Evolutionary conservation across 306 rosid genomes (phyloP), one percentile per base, ranked within the genome.

Genomic region (Cicer bijugum): DNA sequence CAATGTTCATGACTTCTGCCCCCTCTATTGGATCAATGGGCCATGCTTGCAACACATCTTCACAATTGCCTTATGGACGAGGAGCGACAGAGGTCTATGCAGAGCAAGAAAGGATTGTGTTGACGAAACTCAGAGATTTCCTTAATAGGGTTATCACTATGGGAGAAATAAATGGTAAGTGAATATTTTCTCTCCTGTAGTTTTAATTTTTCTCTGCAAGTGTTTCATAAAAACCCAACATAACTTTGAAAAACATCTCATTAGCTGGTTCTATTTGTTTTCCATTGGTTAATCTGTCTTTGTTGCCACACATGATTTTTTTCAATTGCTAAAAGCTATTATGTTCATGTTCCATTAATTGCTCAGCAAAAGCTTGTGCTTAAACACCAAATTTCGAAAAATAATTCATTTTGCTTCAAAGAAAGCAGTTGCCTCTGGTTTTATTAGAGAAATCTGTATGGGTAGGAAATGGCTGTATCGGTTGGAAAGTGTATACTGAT

Each of bases 151-250:
- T 95, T 78, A 95, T 95, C 76, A 86, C 96, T 56, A 89, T 88
- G 72, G 99, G 99, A 82, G 99, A 95, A 86, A 89, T 90, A 74
- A 95, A 88, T 74, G 99, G 99, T 77, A 86, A 90, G 96, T 87
- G 74, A 38, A 75, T 82, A 72, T 78, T 69, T 84, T 53, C 69
- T 45, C 38, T 77, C 42, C 52, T 60, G 12, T 37, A 76, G n/a
- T 55, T 64, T 10, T 74, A 46, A 14, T 78, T 73, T 73, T 67
- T 58, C 4, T 60, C 71, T 51, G 39, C 56, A 17, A 52, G 37
- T 6, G 11, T 43, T 73, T 55, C 71, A 15, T 12, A 12, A 44
- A 59, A 23, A 28, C 23, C 59, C 46, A 15, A 46, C 60, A 14
- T 68, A 66, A 35, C 70, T 57, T 67, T 48, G 66, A 28, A 20